phyloP scores from a whole-genome alignment of 2,329 filamentous ascomycete species.

The Furcasterigmium furcatum region DNA sequence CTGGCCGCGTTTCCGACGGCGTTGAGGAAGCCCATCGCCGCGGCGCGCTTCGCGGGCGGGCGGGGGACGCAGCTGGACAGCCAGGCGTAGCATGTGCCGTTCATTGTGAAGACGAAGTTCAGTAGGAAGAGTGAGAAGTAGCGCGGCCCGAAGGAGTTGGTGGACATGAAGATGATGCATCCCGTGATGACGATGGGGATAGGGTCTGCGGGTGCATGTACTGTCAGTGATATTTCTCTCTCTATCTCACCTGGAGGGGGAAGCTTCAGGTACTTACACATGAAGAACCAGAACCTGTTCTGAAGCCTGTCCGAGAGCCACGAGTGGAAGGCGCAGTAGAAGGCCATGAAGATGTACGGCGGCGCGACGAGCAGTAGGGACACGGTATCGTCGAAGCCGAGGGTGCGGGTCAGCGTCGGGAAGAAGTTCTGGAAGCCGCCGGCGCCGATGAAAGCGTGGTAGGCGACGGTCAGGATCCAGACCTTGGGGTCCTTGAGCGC shows the following conservation, averaged over 20 bases:
- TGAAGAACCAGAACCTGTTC: conserved; percentile 11
- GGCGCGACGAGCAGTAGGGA: conserved; percentile 22
- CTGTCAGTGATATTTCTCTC: not conserved
- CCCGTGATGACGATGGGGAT: conserved; percentile 47
- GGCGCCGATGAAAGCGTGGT: conserved; percentile 13
- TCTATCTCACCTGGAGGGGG: no score
- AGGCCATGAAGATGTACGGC: conserved; percentile 14
- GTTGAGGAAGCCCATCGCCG: conserved; percentile 74
- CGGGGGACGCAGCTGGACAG: conserved; percentile 46
- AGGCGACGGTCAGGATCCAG: conserved; percentile 14
- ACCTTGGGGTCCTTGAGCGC: conserved; percentile 14
- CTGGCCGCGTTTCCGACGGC: conserved; percentile 40
- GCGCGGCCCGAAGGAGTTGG: conserved; percentile 44
- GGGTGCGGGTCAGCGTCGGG: conserved; percentile 12
- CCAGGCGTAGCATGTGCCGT: conserved; percentile 45
- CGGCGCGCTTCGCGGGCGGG: conserved; percentile 51
- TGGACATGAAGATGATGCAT: conserved; percentile 52
- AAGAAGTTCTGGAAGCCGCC: conserved; percentile 17
- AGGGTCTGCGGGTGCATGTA: conserved; percentile 25
- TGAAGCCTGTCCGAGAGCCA: conserved; percentile 9
- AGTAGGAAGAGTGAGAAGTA: conserved; percentile 53
- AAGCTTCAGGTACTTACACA: conserved; percentile 1
- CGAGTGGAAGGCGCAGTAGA: conserved; percentile 2
- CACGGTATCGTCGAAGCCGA: conserved; percentile 4
- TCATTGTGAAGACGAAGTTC: conserved; percentile 52